Base-by-base conservation (phyloP, 2,329 filamentous ascomycete genomes). In the Ascochyta rabiei region DNA sequence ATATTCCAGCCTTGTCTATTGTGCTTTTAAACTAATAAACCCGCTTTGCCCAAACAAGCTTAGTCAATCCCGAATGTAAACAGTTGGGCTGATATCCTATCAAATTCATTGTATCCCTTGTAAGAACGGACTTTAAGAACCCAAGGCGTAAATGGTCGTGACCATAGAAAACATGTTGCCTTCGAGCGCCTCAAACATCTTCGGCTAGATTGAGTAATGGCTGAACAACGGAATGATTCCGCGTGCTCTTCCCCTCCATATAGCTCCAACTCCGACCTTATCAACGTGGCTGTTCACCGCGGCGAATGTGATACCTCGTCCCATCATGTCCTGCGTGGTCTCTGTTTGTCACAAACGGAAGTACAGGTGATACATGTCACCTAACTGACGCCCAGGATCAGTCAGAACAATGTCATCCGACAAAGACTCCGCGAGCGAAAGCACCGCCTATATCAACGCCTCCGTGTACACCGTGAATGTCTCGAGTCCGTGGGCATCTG, bases 401-500 rank as follows among this genome's bases (percentile, higher is more conserved):
- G 16, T 13, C 31, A 5, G 2, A n/a, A 43, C 2, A 19, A 51
- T 51, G 40, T 12, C 48, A 34, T 18, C 23, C 7, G 39, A 38
- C 40, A 31, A 6, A 6, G 10, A n/a, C 5, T 33, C 24, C 6
- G n/a, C 4, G 2, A 5, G 34, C n/a, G 46, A 55, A n/a, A 46
- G 52, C 35, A 39, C 58, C 13, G 62, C 65, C 18, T 69, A 61
- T 42, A 65, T 69, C 31, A 73, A 74, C 45, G 72, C 67, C 28
- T 54, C 47, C n/a, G 62, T 74, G 1, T 74, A 67, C 57, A 75
- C 71, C 4, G 52, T 71, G 24, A 47, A 72, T 30, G 7, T 19
- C 0, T 44, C 40, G 2, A 40, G 48, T 2, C 61, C 65, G 16
- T 60, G 59, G 56, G 65, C 60, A 7, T 64, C 67, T 23, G 72